phyloP scores from a whole-genome alignment of 495 filamentous ascomycete species.

The Podospora pseudoanserina region DNA sequence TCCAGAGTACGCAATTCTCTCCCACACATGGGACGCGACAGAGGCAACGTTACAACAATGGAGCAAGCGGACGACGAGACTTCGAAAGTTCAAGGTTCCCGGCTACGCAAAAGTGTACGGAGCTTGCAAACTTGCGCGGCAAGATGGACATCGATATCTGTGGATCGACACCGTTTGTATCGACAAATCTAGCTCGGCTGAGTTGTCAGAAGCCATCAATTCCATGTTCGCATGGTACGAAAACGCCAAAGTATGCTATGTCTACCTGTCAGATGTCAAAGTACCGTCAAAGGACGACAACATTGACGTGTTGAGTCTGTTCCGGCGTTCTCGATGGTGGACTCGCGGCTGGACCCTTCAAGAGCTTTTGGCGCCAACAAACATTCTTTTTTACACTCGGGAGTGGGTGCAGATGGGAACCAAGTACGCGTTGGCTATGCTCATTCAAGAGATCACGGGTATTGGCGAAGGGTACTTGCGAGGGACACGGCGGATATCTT shows the following conservation, averaged over 20 bases:
- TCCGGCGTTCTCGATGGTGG: conserved; percentile 30
- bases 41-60: conserved; percentile 33
- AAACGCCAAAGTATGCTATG: conserved; percentile 23
- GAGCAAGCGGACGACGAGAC: conserved; percentile 11
- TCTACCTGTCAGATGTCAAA: conserved; percentile 17
- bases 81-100: conserved; percentile 25
- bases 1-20: conserved; percentile 36
- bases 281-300: neutral
- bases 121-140: conserved; percentile 20
- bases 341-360: conserved; percentile 36
- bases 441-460: neutral
- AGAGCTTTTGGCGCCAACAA: conserved; percentile 32
- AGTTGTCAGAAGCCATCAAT: conserved; percentile 40
- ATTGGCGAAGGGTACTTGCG: neutral
- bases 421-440: neutral
- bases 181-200: conserved; percentile 38
- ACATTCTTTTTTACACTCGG: conserved; percentile 21
- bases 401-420: conserved; percentile 21
- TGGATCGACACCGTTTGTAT: conserved; percentile 44
- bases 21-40: conserved; percentile 33
- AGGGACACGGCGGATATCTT: neutral
- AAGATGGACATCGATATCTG: conserved; percentile 22
- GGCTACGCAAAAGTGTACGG: conserved; percentile 30
- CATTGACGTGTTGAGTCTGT: no score
- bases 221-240: conserved; percentile 32